Evolutionary conservation across 768 basidiomycete genomes (phyloP).

Genomic region (Termitomyces heimii): DNA sequence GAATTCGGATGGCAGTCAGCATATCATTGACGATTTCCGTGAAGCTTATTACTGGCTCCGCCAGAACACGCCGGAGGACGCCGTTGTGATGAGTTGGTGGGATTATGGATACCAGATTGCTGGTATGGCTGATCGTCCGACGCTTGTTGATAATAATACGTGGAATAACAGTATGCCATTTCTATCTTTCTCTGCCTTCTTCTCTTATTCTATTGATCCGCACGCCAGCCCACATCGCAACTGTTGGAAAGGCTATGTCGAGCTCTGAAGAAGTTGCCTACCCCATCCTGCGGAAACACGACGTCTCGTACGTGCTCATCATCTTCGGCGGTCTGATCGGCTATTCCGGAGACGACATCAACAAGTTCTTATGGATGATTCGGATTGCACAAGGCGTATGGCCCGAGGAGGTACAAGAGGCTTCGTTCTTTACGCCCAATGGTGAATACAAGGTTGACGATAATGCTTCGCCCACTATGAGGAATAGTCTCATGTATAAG

Average conservation of each 20-base stretch:
- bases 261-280: slow-evolving; percentile 92
- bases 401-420: slow-evolving; percentile 97
- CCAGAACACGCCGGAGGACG: slow-evolving; percentile 87
- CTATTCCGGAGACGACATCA: slow-evolving; percentile 98
- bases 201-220: slow-evolving; percentile 5
- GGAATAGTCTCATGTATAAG: slow-evolving; percentile 97
- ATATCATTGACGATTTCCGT: slow-evolving; percentile 98
- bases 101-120: slow-evolving; percentile 99
- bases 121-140: slow-evolving; percentile 96
- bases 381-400: slow-evolving; percentile 92
- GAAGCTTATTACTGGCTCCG: slow-evolving; percentile 99
- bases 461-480: slow-evolving; percentile 80
- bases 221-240: slow-evolving; percentile 85
- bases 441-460: slow-evolving; percentile 96
- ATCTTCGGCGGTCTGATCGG: slow-evolving; percentile 97
- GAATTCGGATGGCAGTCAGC: slow-evolving; percentile 77
- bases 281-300: slow-evolving; percentile 94
- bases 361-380: slow-evolving; percentile 99
- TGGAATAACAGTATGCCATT: slow-evolving; percentile 93
- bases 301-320: slow-evolving; percentile 94
- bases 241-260: slow-evolving; percentile 98
- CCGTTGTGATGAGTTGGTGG: slow-evolving; percentile 99
- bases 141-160: slow-evolving; percentile 97
- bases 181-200: not conserved
- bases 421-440: slow-evolving; percentile 84